Percentiles rank a stretch among this genome's conserved stretches.
These are phyloP conservation scores for Chaetomium strumarium DNA, from an alignment of 2,329 filamentous ascomycete species.

Conservation along the genomic window DNA sequence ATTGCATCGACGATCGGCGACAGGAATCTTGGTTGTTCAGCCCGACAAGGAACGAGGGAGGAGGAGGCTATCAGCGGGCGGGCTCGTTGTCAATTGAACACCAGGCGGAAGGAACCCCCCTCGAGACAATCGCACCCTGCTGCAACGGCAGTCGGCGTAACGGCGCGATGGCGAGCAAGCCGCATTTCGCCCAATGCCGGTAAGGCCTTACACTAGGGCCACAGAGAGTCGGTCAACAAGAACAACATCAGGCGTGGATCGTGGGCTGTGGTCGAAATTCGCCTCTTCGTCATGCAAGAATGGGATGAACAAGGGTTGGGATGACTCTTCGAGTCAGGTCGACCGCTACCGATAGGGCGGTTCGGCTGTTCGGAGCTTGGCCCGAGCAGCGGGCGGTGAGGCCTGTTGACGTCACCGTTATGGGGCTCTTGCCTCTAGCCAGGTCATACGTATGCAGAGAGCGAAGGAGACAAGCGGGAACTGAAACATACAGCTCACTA, in stretches of 20 bases:
- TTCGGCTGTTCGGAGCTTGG: conserved; percentile 1
- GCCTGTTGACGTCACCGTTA: conserved; percentile 4
- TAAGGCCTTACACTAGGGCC: no score
- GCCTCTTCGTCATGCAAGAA: not conserved
- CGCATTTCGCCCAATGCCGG: no score
- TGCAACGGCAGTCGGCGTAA: not conserved
- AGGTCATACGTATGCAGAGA: not conserved
- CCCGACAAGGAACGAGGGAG: not conserved
- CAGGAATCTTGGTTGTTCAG: not conserved
- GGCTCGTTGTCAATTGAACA: not conserved
- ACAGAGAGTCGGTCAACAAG: not conserved
- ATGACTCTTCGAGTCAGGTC: not conserved
- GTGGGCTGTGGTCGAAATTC: not conserved
- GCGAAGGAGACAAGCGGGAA: not conserved
- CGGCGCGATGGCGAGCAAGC: no score
- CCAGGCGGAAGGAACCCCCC: not conserved
- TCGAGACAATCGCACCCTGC: not conserved
- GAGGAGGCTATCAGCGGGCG: not conserved
- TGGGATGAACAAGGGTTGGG: not conserved
- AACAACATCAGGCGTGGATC: not conserved
- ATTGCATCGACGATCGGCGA: conserved; percentile 6
- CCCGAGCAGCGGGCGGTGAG: not conserved
- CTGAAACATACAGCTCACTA: conserved; percentile 9
- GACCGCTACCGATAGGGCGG: conserved; percentile 12
- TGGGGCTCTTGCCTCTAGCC: not conserved